Conservation (phyloP, 495 filamentous ascomycete species). For the Talaromyces adpressus region DNA sequence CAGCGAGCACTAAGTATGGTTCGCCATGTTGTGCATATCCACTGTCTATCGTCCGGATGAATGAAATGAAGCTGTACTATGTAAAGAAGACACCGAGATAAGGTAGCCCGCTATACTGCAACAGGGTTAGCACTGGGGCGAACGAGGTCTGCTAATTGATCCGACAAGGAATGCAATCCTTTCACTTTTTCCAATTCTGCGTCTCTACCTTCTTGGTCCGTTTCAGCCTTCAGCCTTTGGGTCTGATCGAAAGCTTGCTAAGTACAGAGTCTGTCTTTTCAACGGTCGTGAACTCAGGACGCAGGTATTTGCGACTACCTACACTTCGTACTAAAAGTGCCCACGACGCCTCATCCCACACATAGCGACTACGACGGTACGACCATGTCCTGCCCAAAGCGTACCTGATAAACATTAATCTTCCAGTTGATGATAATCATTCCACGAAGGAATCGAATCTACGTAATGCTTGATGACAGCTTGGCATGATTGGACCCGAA, state of each 20-base stretch:
- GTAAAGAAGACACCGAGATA: not conserved
- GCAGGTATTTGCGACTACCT: no score
- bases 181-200: not conserved
- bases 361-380: not conserved
- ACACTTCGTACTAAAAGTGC: no score
- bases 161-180: not conserved
- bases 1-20: not conserved
- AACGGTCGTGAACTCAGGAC: not conserved
- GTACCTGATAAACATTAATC: not conserved
- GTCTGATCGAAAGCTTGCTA: not conserved
- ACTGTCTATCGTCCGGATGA: not conserved
- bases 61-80: not conserved
- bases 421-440: not conserved
- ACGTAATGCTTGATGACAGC: not conserved
- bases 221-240: not conserved
- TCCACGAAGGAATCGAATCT: not conserved
- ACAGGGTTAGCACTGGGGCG: not conserved
- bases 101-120: not conserved
- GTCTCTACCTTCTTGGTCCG: not conserved
- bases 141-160: not conserved
- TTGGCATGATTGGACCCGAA: not conserved
- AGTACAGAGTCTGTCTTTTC: not conserved
- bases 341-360: not conserved
- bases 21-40: not conserved
- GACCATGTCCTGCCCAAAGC: not conserved